phyloP scores from a whole-genome alignment of 2,329 filamentous ascomycete species.

The Sclerotiophoma versabilis region DNA sequence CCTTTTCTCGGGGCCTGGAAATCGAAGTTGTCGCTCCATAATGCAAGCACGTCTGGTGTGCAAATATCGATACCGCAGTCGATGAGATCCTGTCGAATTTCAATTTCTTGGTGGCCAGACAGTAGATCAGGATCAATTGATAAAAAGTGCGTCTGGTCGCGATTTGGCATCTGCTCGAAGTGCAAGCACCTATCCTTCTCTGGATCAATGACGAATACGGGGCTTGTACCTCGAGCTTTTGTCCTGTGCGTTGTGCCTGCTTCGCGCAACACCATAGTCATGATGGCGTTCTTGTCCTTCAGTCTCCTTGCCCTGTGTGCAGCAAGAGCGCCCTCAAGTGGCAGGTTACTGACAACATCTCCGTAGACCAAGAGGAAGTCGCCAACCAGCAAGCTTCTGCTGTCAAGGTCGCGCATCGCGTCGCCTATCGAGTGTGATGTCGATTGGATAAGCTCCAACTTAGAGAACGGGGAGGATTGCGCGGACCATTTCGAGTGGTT shows the following conservation, averaged over 20 bases:
- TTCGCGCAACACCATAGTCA: conserved; percentile 91
- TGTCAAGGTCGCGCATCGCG: conserved; percentile 91
- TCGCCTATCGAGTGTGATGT: conserved; percentile 89
- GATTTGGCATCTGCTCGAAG: conserved; percentile 87
- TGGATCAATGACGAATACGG: conserved; percentile 86
- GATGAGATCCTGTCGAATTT: conserved; percentile 85
- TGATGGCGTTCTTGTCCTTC: conserved; percentile 91
- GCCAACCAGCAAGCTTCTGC: conserved; percentile 80
- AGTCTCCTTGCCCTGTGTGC: conserved; percentile 81
- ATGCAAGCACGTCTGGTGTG: conserved; percentile 89
- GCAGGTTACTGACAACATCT: conserved; percentile 88
- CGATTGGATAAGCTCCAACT: conserved; percentile 84
- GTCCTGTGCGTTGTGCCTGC: conserved; percentile 78
- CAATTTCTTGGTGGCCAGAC: conserved; percentile 75
- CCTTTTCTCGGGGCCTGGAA: conserved; percentile 89
- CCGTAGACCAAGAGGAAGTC: conserved; percentile 95
- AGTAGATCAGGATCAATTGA: conserved; percentile 82
- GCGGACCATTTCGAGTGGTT: conserved; percentile 76
- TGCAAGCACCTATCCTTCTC: conserved; percentile 83
- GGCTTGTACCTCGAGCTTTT: conserved; percentile 76
- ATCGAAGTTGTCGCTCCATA: conserved; percentile 98
- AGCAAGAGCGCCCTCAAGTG: conserved; percentile 78
- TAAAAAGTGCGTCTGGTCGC: conserved; percentile 69
- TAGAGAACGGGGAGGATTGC: conserved; percentile 79
- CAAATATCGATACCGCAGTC: conserved; percentile 97